A percentile compares a stretch with the other conserved stretches of the same genome.
Conservation (phyloP, 106 monocot genomes). For the Dioscorea zingiberensis region DNA sequence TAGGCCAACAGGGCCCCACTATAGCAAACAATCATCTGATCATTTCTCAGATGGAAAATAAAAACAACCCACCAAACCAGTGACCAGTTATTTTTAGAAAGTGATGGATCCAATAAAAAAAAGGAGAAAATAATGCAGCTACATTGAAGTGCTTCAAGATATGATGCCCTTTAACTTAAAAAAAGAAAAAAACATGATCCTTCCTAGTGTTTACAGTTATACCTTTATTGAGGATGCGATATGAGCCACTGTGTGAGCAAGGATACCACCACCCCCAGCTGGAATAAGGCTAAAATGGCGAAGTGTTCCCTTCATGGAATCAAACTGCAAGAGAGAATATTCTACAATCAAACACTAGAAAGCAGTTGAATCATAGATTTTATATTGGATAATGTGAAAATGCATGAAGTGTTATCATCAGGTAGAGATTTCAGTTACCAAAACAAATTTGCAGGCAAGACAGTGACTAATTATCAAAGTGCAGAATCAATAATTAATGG, state of each 20-base stretch:
- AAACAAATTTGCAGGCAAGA: too few species aligned
- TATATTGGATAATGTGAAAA: background rate
- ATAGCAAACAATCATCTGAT: background rate
- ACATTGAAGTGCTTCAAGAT: too few species aligned
- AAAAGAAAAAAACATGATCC: too few species aligned
- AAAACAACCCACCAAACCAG: background rate
- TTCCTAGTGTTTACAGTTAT: background rate
- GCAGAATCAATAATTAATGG: too few species aligned
- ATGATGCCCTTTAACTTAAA: too few species aligned
- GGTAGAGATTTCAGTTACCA: too few species aligned
- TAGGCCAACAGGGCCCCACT: background rate
- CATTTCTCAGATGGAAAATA: background rate
- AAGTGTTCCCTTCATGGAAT: conserved; percentile 68
- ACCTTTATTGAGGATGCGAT: conserved; percentile 95
- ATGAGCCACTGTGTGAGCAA: conserved; percentile 73
- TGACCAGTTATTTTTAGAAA: background rate
- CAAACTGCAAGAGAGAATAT: conserved; percentile 56
- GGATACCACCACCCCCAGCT: conserved; percentile 80
- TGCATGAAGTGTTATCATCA: background rate
- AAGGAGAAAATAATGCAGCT: too few species aligned
- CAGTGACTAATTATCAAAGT: too few species aligned
- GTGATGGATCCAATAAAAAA: background rate
- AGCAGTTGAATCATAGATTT: background rate
- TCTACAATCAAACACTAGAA: background rate
- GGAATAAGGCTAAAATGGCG: conserved; percentile 91